Evolutionary conservation across 257 asterid species (phyloP).

Genomic region (Solanum commersonii): DNA sequence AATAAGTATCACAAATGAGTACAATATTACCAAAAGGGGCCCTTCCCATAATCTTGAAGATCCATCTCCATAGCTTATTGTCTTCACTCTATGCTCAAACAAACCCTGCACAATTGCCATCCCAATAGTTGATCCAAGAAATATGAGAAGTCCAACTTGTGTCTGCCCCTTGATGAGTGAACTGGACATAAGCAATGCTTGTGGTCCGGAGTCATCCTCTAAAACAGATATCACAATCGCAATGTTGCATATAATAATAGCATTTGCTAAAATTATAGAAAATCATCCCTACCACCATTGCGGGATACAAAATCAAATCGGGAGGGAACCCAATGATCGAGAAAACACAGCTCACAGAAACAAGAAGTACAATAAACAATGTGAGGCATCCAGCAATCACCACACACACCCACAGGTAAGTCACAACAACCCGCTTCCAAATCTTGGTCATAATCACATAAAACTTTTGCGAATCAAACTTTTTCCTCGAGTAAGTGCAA

Average conservation of each 20-base stretch:
- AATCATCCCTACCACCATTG: constrained; percentile 57
- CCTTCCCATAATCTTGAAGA: constrained; percentile 98
- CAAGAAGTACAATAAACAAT: constrained; percentile 47
- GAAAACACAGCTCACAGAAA: constrained; percentile 44
- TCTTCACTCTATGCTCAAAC: constrained; percentile 88
- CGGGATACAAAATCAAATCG: constrained; percentile 69
- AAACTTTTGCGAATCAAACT: constrained; percentile 49
- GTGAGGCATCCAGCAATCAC: constrained; percentile 54
- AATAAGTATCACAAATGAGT: constrained; percentile 68
- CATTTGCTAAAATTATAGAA: constrained; percentile 69
- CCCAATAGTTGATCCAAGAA: constrained; percentile 80
- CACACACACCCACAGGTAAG: constrained; percentile 66
- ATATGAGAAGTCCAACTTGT: constrained; percentile 85
- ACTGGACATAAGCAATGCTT: constrained; percentile 70
- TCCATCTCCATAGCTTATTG: constrained; percentile 90
- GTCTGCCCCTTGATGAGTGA: constrained; percentile 75
- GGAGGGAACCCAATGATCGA: constrained; percentile 68
- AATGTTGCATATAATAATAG: constrained; percentile 67
- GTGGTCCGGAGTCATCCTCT: constrained; percentile 78
- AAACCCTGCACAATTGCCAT: constrained; percentile 84
- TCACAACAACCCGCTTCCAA: constrained; percentile 68
- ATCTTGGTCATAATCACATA: constrained; percentile 45
- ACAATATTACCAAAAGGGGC: constrained; percentile 83
- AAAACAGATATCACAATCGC: constrained; percentile 77
- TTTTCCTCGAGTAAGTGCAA: constrained; percentile 71